Percentiles rank a stretch among this genome's conserved stretches.
phyloP scores from a whole-genome alignment of 2,329 filamentous ascomycete genomes.

The Fusarium siculi region DNA sequence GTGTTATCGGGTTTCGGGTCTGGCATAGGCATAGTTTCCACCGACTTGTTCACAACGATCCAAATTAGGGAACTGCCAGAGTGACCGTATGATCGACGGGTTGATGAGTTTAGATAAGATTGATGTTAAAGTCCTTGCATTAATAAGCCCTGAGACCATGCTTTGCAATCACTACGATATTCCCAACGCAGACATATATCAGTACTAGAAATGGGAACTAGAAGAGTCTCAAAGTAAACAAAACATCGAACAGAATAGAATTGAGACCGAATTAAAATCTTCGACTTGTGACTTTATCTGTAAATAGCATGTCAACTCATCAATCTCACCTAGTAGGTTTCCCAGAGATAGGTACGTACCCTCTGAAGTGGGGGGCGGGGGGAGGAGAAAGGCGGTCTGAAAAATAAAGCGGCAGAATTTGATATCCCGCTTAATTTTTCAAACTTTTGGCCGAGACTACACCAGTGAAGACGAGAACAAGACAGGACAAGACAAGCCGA shows the following conservation, averaged over 20 bases:
- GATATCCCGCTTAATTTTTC: slow-evolving; percentile 54
- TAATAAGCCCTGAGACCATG: background rate
- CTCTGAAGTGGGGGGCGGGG: slow-evolving; percentile 17
- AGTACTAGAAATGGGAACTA: background rate
- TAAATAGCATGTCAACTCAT: background rate
- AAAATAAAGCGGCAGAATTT: slow-evolving; percentile 49
- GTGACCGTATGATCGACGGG: background rate
- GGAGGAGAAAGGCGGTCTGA: slow-evolving; percentile 46
- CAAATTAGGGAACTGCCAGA: background rate
- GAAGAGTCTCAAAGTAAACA: background rate
- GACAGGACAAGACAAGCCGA: slow-evolving; percentile 23
- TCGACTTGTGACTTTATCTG: background rate
- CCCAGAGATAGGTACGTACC: slow-evolving; percentile 20
- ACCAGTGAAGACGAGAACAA: slow-evolving; percentile 16
- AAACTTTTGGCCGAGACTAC: slow-evolving; percentile 31
- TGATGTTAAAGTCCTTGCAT: background rate
- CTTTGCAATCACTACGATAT: background rate
- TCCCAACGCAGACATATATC: background rate
- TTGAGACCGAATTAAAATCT: background rate
- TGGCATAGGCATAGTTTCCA: background rate
- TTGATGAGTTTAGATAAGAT: background rate
- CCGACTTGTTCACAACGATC: background rate
- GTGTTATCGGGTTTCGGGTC: slow-evolving; percentile 36
- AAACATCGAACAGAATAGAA: too few relatives aligned
- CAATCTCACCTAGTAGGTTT: background rate